A percentile compares a stretch with the other conserved stretches of the same genome.
These are phyloP conservation scores for Macrophomina pseudophaseolina DNA, from an alignment of 2,329 filamentous ascomycete genomes.

Conservation along the genomic window DNA sequence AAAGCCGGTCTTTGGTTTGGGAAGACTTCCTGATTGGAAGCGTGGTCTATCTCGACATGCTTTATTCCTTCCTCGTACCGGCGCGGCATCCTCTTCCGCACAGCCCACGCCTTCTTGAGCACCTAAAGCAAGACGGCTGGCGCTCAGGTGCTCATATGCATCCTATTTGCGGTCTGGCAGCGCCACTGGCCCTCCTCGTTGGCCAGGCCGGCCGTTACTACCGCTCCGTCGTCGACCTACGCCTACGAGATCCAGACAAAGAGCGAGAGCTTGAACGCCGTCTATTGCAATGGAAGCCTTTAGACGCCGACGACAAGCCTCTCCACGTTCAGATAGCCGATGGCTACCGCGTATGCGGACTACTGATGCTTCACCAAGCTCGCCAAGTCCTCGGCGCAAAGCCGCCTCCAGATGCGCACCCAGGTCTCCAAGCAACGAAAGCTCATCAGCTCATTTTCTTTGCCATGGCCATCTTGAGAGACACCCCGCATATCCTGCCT, in stretches of 20 bases:
- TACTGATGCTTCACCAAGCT: neutral
- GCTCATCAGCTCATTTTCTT: neutral
- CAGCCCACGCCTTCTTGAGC: neutral
- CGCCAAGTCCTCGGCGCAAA: neutral
- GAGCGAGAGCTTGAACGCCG: neutral
- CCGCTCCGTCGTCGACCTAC: conserved; percentile 4
- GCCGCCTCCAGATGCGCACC: neutral
- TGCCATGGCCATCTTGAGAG: neutral
- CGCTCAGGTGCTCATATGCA: neutral
- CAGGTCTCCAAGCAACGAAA: neutral
- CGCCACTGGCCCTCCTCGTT: neutral
- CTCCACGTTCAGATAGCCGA: neutral
- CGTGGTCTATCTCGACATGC: neutral
- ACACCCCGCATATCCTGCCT: neutral
- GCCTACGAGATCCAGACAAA: neutral
- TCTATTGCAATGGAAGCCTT: neutral
- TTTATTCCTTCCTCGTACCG: neutral
- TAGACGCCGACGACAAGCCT: neutral
- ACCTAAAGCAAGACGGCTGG: neutral
- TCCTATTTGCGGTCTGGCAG: neutral
- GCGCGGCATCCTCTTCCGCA: neutral
- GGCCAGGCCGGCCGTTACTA: neutral
- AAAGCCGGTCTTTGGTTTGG: neutral
- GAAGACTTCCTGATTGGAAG: neutral
- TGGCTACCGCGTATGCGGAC: neutral